These are phyloP conservation scores for Aureoboletus auriporus DNA, from an alignment of 768 basidiomycete genomes.

Conservation along the genomic window DNA sequence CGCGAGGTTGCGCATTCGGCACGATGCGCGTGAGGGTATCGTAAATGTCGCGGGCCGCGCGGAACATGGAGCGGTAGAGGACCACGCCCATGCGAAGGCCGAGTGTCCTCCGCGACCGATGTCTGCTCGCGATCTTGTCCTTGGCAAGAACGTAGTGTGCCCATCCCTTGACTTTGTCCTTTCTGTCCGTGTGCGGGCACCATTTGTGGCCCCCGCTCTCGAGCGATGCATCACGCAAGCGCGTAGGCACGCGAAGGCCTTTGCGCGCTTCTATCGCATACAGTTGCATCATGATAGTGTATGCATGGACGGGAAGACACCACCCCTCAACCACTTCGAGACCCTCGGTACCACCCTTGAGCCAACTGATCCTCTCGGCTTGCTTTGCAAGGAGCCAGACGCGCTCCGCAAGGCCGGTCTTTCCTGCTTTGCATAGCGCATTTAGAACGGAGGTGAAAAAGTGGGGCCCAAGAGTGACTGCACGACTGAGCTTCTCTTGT, in stretches of 20 bases:
- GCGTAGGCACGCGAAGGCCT: slow-evolving; percentile 15
- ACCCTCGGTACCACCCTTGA: slow-evolving; percentile 14
- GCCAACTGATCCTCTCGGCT: slow-evolving; percentile 57
- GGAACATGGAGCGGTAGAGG: slow-evolving; percentile 36
- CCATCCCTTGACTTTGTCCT: slow-evolving; percentile 32
- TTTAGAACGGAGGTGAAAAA: slow-evolving; percentile 58
- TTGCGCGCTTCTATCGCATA: slow-evolving; percentile 47
- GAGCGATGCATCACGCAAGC: background rate
- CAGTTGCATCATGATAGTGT: slow-evolving; percentile 66
- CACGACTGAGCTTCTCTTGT: slow-evolving; percentile 36
- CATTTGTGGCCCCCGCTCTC: slow-evolving; percentile 11
- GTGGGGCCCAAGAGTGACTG: slow-evolving; percentile 52
- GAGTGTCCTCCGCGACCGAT: slow-evolving; percentile 24
- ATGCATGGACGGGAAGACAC: slow-evolving; percentile 62
- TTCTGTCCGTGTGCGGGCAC: slow-evolving; percentile 13
- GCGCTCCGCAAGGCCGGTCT: slow-evolving; percentile 52
- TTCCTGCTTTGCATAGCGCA: slow-evolving; percentile 54
- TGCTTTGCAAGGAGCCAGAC: slow-evolving; percentile 61
- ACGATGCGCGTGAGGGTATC: slow-evolving; percentile 19
- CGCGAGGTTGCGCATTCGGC: slow-evolving; percentile 22
- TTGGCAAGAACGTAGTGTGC: slow-evolving; percentile 29
- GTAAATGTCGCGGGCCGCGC: slow-evolving; percentile 28
- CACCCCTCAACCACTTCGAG: slow-evolving; percentile 42
- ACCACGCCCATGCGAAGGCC: slow-evolving; percentile 27
- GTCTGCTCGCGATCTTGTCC: slow-evolving; percentile 15